These are phyloP conservation scores for Boehmeria nivea DNA, from an alignment of 306 rosid genomes.

Conservation along the genomic window DNA sequence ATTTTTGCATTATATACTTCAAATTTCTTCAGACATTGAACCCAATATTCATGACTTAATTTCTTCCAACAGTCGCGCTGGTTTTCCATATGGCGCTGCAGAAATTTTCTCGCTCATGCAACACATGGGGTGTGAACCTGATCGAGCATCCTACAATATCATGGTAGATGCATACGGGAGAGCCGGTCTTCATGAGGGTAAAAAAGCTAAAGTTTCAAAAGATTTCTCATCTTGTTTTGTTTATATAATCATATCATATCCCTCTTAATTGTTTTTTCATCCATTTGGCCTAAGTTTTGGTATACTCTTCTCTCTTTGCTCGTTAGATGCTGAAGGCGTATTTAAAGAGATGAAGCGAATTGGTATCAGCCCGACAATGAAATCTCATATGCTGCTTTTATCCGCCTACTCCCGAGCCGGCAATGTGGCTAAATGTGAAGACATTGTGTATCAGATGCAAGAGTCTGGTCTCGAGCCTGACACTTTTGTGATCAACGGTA, in stretches of 20 bases:
- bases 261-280: too few relatives aligned
- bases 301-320: neutral
- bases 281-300: too few relatives aligned
- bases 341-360: slow-evolving; percentile 77
- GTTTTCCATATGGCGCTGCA: slow-evolving; percentile 84
- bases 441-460: slow-evolving; percentile 62
- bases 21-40: neutral
- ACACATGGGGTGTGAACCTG: slow-evolving; percentile 98
- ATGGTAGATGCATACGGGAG: slow-evolving; percentile 94
- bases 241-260: too few relatives aligned
- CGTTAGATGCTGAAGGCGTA: slow-evolving; percentile 58
- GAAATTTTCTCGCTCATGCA: slow-evolving; percentile 92
- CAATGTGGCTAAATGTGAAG: slow-evolving; percentile 66
- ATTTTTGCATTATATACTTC: neutral
- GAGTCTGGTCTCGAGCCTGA: slow-evolving; percentile 68
- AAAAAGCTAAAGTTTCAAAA: slow-evolving; percentile 6
- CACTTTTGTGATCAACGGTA: slow-evolving; percentile 74
- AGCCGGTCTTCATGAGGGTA: slow-evolving; percentile 89
- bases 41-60: neutral
- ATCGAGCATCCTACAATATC: slow-evolving; percentile 89
- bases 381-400: slow-evolving; percentile 88
- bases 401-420: slow-evolving; percentile 73
- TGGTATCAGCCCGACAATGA: slow-evolving; percentile 87
- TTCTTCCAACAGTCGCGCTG: slow-evolving; percentile 69
- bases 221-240: neutral